phyloP scores from a whole-genome alignment of 1,139 yeast species.

The Meyerozyma elateridarum region DNA sequence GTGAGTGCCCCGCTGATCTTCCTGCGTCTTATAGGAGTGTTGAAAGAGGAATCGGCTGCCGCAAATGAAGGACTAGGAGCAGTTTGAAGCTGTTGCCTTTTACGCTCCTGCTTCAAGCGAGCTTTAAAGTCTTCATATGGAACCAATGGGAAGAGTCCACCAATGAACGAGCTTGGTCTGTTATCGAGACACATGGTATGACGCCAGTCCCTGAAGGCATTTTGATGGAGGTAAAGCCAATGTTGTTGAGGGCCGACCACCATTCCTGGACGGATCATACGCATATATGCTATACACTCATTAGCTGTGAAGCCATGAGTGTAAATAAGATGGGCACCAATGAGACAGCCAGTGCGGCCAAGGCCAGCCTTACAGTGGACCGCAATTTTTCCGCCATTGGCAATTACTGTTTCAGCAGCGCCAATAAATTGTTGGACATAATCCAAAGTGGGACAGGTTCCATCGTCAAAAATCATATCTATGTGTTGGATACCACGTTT shows the following conservation, averaged over 20 bases:
- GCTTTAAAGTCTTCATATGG: slow-evolving; percentile 50
- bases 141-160: slow-evolving; percentile 72
- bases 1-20: slow-evolving; percentile 68
- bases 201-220: slow-evolving; percentile 94
- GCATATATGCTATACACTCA: slow-evolving; percentile 94
- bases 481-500: slow-evolving; percentile 81
- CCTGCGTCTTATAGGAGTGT: slow-evolving; percentile 72
- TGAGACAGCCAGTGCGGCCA: slow-evolving; percentile 95
- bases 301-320: slow-evolving; percentile 96
- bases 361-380: slow-evolving; percentile 98
- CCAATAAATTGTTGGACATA: slow-evolving; percentile 91
- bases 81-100: slow-evolving; percentile 35
- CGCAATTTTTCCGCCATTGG: slow-evolving; percentile 86
- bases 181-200: slow-evolving; percentile 83
- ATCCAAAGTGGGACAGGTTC: slow-evolving; percentile 94
- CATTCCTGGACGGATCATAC: slow-evolving; percentile 97
- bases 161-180: slow-evolving; percentile 65
- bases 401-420: slow-evolving; percentile 84
- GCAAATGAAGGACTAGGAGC: slow-evolving; percentile 21
- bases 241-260: slow-evolving; percentile 99
- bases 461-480: slow-evolving; percentile 96
- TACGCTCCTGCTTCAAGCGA: slow-evolving; percentile 39
- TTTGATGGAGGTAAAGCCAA: slow-evolving; percentile 94
- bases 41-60: slow-evolving; percentile 43
- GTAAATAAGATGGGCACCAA: slow-evolving; percentile 93